Evolutionary conservation across 345 rosid genomes (phyloP), one percentile per base, ranked within the genome.

Genomic region (Mangifera indica): DNA sequence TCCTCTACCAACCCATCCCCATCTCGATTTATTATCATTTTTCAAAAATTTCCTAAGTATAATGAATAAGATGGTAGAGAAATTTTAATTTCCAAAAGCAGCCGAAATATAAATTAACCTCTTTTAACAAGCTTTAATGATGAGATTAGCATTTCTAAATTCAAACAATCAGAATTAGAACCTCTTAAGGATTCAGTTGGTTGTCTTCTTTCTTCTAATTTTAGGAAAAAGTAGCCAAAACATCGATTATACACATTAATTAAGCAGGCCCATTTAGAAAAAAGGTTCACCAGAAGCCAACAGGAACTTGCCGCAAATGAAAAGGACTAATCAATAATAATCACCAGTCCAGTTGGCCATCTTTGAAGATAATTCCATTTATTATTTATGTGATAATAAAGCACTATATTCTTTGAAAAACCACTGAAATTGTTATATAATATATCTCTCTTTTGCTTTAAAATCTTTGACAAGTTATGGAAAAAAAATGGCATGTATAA

Each of bases 301-400:
- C 37, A 34, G 24, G 60, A 24, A 74, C 52, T 66, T 66, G 49
- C 42, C 14, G n/a, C 11, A 13, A 15, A 6, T 14, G 14, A 24
- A 67, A 34, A 44, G 55, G 42, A 69, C 55, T 4, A 44, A 12
- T 57, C 72, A 69, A n/a, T n/a, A n/a, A n/a, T n/a, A n/a, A n/a
- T n/a, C n/a, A n/a, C 55, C 1, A 44, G 25, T 57, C 72, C 62
- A 42, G 25, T 52, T 51, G 29, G 42, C 40, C 24, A 20, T 32
- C 54, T 46, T 66, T 21, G 52, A 66, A 29, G 66, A 46, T 15
- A 46, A 64, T 64, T n/a, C n/a, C n/a, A n/a, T n/a, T n/a, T n/a
- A n/a, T n/a, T n/a, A n/a, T n/a, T n/a, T n/a, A n/a, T n/a, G n/a
- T n/a, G n/a, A n/a, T n/a, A n/a, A n/a, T n/a, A n/a, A n/a, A n/a